Conservation (phyloP, 768 basidiomycete genomes). For the Russula lepida region DNA sequence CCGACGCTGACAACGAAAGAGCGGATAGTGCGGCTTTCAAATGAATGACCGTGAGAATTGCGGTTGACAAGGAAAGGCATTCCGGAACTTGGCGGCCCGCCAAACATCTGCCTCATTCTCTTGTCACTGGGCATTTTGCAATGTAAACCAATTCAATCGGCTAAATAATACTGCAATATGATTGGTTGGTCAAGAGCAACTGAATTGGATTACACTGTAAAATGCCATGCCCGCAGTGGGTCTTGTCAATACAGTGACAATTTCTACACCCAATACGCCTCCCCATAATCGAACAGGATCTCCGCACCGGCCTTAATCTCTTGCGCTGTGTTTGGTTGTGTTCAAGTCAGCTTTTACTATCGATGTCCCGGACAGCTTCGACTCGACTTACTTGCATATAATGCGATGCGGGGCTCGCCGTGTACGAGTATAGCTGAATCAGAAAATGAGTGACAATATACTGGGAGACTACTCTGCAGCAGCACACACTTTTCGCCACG, state of each 20-base stretch:
- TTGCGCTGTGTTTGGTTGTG: neutral
- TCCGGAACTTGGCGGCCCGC: neutral
- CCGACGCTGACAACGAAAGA: conserved; percentile 4
- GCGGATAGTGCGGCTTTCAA: neutral
- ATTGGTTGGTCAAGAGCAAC: too few species aligned
- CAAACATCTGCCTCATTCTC: too few species aligned
- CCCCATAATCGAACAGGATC: conserved; percentile 13
- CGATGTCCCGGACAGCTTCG: neutral
- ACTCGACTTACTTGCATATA: conserved; percentile 47
- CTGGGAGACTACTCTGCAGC: neutral
- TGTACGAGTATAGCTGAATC: conserved; percentile 48
- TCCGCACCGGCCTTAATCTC: conserved; percentile 4
- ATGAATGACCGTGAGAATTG: conserved; percentile 1
- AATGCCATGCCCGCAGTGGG: too few species aligned
- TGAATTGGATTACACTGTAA: too few species aligned
- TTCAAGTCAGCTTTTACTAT: neutral
- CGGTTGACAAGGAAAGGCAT: too few species aligned
- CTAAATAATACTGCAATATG: too few species aligned
- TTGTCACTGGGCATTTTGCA: too few species aligned
- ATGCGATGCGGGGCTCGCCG: conserved; percentile 58
- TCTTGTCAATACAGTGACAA: too few species aligned
- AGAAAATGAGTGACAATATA: neutral
- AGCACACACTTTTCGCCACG: conserved; percentile 36
- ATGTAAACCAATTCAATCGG: too few species aligned
- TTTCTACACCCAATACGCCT: neutral